These are phyloP conservation scores for Agaricus blazei DNA, from an alignment of 768 basidiomycete species.

Conservation along the genomic window DNA sequence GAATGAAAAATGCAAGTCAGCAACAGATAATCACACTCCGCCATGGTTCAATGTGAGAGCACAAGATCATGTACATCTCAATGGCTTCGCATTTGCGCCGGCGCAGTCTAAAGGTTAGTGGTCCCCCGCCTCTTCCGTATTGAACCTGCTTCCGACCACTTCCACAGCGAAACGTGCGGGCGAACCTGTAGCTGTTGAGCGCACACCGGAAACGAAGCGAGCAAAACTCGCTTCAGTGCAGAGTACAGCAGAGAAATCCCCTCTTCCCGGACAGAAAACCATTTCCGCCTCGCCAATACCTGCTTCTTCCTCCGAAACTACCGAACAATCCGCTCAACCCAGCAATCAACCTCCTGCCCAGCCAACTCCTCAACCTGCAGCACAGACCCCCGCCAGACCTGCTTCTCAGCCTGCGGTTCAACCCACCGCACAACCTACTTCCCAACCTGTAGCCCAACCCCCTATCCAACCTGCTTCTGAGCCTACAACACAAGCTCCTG, in stretches of 20 bases:
- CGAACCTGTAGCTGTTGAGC: constrained; percentile 27
- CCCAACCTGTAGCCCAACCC: constrained; percentile 13
- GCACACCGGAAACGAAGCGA: constrained; percentile 31
- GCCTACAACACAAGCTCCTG: background rate
- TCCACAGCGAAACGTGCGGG: constrained; percentile 37
- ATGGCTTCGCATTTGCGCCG: constrained; percentile 37
- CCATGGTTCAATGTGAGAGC: constrained; percentile 56
- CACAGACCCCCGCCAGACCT: no score
- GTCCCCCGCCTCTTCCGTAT: background rate
- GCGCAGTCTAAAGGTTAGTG: constrained; percentile 22
- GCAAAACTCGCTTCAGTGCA: background rate
- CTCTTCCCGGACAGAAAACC: constrained; percentile 19
- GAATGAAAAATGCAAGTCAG: constrained; percentile 22
- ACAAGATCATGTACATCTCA: constrained; percentile 40
- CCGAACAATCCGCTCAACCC: constrained; percentile 13
- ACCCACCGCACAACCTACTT: constrained; percentile 13
- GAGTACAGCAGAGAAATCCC: constrained; percentile 12
- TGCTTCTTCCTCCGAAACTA: constrained; percentile 8
- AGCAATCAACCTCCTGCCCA: constrained; percentile 10
- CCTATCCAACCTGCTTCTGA: constrained; percentile 4
- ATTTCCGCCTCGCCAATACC: background rate
- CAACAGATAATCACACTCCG: constrained; percentile 27
- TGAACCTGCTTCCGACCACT: background rate
- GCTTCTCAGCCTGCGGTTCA: no score
- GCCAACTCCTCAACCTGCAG: constrained; percentile 7